A percentile compares a stretch with the other conserved stretches of the same genome.
Evolutionary conservation across 768 basidiomycete species (phyloP).

Genomic region (Mycena indigotica): DNA sequence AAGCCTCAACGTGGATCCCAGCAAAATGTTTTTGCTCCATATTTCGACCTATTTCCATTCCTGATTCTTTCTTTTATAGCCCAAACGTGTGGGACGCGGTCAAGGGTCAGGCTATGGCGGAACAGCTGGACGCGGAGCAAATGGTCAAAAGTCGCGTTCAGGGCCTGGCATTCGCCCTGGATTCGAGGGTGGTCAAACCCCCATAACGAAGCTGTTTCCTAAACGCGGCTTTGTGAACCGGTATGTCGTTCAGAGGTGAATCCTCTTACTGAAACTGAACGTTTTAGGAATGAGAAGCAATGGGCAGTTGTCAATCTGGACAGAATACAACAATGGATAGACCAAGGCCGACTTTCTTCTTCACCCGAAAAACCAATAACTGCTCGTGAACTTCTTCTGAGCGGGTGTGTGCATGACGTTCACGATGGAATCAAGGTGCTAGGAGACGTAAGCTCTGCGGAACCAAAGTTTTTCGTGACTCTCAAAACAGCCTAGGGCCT

Average conservation of each 20-base stretch:
- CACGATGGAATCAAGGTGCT: conserved; percentile 92
- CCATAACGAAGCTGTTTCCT: conserved; percentile 86
- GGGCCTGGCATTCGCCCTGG: conserved; percentile 82
- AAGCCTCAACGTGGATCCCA: conserved; percentile 70
- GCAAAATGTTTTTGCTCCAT: conserved; percentile 50
- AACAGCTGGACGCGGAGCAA: conserved; percentile 91
- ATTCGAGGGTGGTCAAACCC: conserved; percentile 98
- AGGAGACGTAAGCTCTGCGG: conserved; percentile 64
- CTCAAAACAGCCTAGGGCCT: conserved; percentile 52
- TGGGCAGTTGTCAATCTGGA: conserved; percentile 88
- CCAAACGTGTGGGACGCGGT: conserved; percentile 94
- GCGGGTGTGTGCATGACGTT: conserved; percentile 85
- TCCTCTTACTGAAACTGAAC: conserved; percentile 1
- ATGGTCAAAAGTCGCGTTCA: conserved; percentile 92
- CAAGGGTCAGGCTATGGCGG: conserved; percentile 90
- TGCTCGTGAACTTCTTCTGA: conserved; percentile 78
- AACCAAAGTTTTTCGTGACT: not conserved
- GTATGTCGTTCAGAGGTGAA: conserved; percentile 48
- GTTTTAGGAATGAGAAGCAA: conserved; percentile 64
- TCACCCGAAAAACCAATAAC: conserved; percentile 85
- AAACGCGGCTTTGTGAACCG: conserved; percentile 94
- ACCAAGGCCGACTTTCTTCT: conserved; percentile 77
- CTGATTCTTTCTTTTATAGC: no score
- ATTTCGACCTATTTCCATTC: conserved; percentile 12
- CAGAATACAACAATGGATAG: conserved; percentile 88